Percentiles rank a stretch among this genome's conserved stretches.
These are phyloP conservation scores for Gracilariopsis chorda DNA, from an alignment of 23 red algal genomes.

Conservation along the genomic window DNA sequence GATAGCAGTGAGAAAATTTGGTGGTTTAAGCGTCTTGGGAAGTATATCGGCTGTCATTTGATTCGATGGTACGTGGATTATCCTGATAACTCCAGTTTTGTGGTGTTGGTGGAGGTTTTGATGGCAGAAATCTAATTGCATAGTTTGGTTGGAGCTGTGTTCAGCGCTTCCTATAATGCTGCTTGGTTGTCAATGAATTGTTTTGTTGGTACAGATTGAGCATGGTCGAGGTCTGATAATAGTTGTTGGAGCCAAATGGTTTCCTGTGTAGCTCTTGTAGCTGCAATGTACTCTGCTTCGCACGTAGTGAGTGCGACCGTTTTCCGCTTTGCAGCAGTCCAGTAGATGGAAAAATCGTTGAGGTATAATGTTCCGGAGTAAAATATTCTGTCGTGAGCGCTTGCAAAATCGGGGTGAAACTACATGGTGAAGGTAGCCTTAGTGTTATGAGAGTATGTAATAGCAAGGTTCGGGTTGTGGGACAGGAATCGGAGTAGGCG, in stretches of 20 bases:
- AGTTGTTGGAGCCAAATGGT: neutral
- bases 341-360: neutral
- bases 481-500: no score
- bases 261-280: constrained; percentile 2
- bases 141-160: neutral
- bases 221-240: neutral
- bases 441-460: no score
- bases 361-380: neutral
- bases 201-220: neutral
- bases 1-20: no score
- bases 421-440: no score
- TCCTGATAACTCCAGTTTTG: neutral
- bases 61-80: neutral
- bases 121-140: neutral
- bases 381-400: neutral
- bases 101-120: neutral
- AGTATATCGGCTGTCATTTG: neutral
- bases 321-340: neutral
- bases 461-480: no score
- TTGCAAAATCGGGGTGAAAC: neutral
- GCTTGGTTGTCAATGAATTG: neutral
- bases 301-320: constrained; percentile 31
- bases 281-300: constrained; percentile 44
- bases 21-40: neutral
- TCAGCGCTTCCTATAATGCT: neutral